Percentiles rank a stretch among this genome's conserved stretches.
These are phyloP conservation scores for Nicotiana rustica DNA, from an alignment of 305 asterid genomes.

Conservation along the genomic window DNA sequence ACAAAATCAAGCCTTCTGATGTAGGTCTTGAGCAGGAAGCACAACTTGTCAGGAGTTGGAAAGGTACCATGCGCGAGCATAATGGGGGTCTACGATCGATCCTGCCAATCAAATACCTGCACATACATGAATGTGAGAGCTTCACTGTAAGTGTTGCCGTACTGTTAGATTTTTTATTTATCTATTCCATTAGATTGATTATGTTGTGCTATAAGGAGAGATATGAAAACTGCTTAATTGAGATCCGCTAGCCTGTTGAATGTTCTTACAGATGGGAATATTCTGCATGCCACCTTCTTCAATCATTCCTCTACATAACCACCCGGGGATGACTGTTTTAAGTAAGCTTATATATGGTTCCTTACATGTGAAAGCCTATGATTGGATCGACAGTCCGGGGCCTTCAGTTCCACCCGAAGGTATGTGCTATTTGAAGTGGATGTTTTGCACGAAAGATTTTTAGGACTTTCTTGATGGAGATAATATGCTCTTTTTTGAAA, in stretches of 20 bases:
- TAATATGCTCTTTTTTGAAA: background rate
- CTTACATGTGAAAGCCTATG: slow-evolving; percentile 85
- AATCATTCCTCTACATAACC: slow-evolving; percentile 94
- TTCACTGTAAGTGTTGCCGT: slow-evolving; percentile 74
- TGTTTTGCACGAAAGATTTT: background rate
- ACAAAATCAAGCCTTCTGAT: slow-evolving; percentile 98
- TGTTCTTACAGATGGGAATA: slow-evolving; percentile 86
- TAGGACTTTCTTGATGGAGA: background rate
- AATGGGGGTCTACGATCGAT: slow-evolving; percentile 60
- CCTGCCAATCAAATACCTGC: slow-evolving; percentile 86
- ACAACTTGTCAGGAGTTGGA: slow-evolving; percentile 82
- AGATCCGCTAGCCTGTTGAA: slow-evolving; percentile 29
- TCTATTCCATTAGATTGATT: background rate
- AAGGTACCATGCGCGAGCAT: slow-evolving; percentile 56
- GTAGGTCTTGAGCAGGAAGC: slow-evolving; percentile 99
- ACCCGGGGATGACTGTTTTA: slow-evolving; percentile 99
- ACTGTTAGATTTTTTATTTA: slow-evolving; percentile 36
- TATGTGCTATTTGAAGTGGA: slow-evolving; percentile 43
- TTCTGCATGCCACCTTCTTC: slow-evolving; percentile 97
- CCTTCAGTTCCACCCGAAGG: slow-evolving; percentile 81
- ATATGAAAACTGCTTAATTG: slow-evolving; percentile 19
- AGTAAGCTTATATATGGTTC: slow-evolving; percentile 98
- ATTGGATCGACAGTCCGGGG: slow-evolving; percentile 82
- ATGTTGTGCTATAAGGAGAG: slow-evolving; percentile 7
- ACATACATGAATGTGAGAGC: slow-evolving; percentile 85